Percentiles rank a stretch among this genome's conserved stretches.
phyloP scores from a whole-genome alignment of 2,329 filamentous ascomycete species.

The Cladosporium colombiae region DNA sequence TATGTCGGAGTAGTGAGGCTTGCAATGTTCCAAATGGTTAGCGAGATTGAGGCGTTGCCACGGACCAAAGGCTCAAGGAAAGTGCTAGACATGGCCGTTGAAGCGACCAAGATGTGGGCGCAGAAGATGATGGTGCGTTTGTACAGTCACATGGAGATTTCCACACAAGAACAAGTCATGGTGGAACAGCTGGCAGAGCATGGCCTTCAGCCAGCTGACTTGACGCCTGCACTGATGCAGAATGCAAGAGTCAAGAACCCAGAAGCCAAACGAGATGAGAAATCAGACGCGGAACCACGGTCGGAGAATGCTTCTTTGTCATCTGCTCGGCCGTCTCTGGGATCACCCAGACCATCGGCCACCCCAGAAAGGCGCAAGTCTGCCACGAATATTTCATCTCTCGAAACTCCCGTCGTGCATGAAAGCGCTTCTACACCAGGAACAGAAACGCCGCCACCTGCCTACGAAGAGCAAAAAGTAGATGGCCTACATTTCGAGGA shows the following conservation, averaged over 20 bases:
- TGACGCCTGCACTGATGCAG: conserved; percentile 83
- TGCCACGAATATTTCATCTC: conserved; percentile 26
- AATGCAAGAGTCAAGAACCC: conserved; percentile 94
- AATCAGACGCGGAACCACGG: conserved; percentile 3
- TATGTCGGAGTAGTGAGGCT: conserved; percentile 90
- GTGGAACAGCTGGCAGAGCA: conserved; percentile 95
- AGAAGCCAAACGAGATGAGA: conserved; percentile 18
- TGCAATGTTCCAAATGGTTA: conserved; percentile 75
- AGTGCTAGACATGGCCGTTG: conserved; percentile 65
- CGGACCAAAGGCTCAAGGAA: conserved; percentile 70
- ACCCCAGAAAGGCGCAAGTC: conserved; percentile 24
- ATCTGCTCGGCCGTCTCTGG: conserved; percentile 37
- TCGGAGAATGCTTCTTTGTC: conserved; percentile 24
- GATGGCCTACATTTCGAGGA: conserved; percentile 78
- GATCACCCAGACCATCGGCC: conserved; percentile 29
- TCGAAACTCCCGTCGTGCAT: conserved; percentile 39
- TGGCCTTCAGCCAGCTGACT: conserved; percentile 79
- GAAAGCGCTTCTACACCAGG: conserved; percentile 20
- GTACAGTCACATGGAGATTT: conserved; percentile 97
- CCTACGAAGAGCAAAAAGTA: conserved; percentile 63
- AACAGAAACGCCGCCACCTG: conserved; percentile 43
- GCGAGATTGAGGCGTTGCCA: conserved; percentile 64
- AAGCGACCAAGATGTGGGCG: conserved; percentile 90
- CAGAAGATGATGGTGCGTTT: conserved; percentile 97
- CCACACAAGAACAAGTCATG: conserved; percentile 89